phyloP scores from a whole-genome alignment of 495 filamentous ascomycete species.

The Hamigera avellanea region DNA sequence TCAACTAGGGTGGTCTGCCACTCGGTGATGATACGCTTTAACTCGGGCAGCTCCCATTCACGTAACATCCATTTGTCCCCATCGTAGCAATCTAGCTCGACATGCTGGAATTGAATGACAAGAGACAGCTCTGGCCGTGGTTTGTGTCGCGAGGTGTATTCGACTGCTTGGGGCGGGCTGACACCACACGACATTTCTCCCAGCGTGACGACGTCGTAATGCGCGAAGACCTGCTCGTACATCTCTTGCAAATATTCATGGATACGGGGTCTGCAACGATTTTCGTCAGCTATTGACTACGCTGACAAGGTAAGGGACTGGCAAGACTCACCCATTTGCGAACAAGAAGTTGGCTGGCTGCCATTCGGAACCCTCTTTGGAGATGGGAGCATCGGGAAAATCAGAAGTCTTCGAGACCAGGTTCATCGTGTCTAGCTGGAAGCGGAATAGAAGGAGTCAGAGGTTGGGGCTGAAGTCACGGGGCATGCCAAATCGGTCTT shows the following conservation, averaged over 20 bases:
- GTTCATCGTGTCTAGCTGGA: conserved; percentile 49
- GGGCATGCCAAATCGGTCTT: not conserved
- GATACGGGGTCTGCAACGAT: conserved; percentile 30
- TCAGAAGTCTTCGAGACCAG: conserved; percentile 30
- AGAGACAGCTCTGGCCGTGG: conserved; percentile 39
- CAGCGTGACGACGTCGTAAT: conserved; percentile 45
- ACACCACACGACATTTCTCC: conserved; percentile 46
- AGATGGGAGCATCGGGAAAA: conserved; percentile 28
- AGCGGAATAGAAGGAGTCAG: conserved; percentile 10
- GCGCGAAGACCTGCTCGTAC: conserved; percentile 35
- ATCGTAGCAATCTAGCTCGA: conserved; percentile 35
- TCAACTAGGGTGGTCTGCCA: conserved; percentile 11
- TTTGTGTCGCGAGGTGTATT: conserved; percentile 32
- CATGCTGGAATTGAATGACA: conserved; percentile 49
- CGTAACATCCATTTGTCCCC: conserved; percentile 26
- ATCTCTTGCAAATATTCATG: conserved; percentile 48
- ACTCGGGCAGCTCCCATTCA: conserved; percentile 29
- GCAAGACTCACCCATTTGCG: conserved; percentile 31
- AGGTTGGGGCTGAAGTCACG: not conserved
- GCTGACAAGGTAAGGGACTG: too few relatives aligned
- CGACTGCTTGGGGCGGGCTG: conserved; percentile 34
- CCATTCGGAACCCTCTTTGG: conserved; percentile 15
- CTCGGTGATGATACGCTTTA: conserved; percentile 38
- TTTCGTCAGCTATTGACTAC: not conserved
- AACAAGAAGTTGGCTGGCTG: conserved; percentile 30